These are phyloP conservation scores for Ustilago crameri DNA, from an alignment of 1,284 basidiomycete genomes.

Conservation along the genomic window DNA sequence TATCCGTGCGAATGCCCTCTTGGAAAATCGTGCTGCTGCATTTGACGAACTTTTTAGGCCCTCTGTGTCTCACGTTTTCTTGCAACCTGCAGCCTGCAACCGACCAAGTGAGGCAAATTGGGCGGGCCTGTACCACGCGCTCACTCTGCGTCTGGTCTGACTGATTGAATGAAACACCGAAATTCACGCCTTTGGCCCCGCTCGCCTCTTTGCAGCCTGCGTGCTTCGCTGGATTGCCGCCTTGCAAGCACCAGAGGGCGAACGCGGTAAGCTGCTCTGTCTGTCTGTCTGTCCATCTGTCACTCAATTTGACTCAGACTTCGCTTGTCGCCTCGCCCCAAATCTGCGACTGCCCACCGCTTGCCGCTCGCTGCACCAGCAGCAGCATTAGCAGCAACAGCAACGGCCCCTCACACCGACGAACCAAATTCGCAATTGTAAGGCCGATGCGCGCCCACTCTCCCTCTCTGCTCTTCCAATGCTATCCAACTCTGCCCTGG, in stretches of 20 bases:
- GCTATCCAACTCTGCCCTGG: too few relatives aligned
- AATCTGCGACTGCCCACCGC: too few relatives aligned
- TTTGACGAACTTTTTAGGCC: too few relatives aligned
- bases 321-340: too few relatives aligned
- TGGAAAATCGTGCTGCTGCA: neutral
- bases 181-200: neutral
- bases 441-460: constrained; percentile 1
- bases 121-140: neutral
- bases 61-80: neutral
- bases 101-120: neutral
- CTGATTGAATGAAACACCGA: neutral
- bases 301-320: too few relatives aligned
- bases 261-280: too few relatives aligned
- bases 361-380: neutral
- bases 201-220: neutral
- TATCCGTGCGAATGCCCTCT: constrained; percentile 4
- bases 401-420: neutral
- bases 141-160: neutral
- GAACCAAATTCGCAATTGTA: neutral
- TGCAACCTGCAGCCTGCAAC: neutral
- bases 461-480: neutral
- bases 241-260: neutral
- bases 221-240: constrained; percentile 6
- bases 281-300: too few relatives aligned
- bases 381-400: neutral